These are phyloP conservation scores for Epichloe sibirici DNA, from an alignment of 2,329 filamentous ascomycete species.

Conservation along the genomic window DNA sequence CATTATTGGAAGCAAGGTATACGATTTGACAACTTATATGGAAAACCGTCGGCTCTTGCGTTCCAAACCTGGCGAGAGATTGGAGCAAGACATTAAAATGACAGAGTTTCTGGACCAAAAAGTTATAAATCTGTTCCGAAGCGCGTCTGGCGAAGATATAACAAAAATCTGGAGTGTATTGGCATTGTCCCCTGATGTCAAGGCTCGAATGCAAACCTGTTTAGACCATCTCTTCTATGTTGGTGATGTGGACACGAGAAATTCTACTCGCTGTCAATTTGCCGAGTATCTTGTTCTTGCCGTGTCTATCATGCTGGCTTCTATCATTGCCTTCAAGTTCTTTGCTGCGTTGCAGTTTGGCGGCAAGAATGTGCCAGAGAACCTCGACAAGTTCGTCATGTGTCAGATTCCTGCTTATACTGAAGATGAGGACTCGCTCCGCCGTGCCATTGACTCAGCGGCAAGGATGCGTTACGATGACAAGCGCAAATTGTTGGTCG, in stretches of 20 bases:
- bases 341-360: constrained; percentile 91
- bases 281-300: constrained; percentile 80
- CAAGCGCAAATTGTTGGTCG: constrained; percentile 87
- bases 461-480: constrained; percentile 95
- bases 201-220: constrained; percentile 63
- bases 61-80: constrained; percentile 39
- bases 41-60: constrained; percentile 57
- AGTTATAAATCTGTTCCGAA: constrained; percentile 66
- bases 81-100: constrained; percentile 36
- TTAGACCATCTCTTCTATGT: constrained; percentile 93
- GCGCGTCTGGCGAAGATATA: constrained; percentile 65
- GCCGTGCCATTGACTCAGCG: constrained; percentile 91
- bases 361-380: constrained; percentile 81
- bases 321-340: constrained; percentile 90
- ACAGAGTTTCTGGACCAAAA: constrained; percentile 69
- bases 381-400: constrained; percentile 96
- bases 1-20: constrained; percentile 68
- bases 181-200: constrained; percentile 40
- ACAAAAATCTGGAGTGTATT: constrained; percentile 73
- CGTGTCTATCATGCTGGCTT: constrained; percentile 67
- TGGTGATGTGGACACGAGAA: constrained; percentile 81
- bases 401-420: constrained; percentile 97
- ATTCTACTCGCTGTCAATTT: constrained; percentile 74
- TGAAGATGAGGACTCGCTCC: constrained; percentile 93
- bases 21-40: constrained; percentile 80